Conservation (phyloP, 768 basidiomycete species). For the Leucosporidium yakuticum region DNA sequence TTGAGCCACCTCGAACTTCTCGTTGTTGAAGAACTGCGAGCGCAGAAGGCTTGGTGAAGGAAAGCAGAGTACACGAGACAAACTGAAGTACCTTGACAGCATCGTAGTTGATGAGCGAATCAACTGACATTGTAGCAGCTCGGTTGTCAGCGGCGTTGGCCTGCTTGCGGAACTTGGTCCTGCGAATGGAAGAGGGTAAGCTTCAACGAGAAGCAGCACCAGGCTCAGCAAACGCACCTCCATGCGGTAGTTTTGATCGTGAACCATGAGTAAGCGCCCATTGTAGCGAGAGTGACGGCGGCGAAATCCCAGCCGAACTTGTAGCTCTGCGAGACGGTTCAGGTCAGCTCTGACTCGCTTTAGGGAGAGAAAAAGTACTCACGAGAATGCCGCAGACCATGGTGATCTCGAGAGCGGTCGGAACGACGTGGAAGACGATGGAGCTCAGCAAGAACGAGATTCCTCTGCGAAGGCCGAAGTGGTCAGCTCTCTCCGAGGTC, state of each 20-base stretch:
- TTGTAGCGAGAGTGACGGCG: constrained; percentile 72
- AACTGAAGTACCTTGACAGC: constrained; percentile 73
- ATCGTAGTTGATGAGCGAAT: constrained; percentile 95
- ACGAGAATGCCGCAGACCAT: constrained; percentile 97
- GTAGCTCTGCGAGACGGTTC: constrained; percentile 59
- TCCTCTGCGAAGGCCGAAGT: constrained; percentile 54
- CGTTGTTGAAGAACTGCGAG: constrained; percentile 83
- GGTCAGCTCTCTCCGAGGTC: background rate
- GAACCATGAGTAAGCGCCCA: constrained; percentile 93
- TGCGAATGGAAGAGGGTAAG: constrained; percentile 39
- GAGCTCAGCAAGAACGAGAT: constrained; percentile 92
- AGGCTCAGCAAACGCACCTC: constrained; percentile 54
- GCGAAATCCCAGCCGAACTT: constrained; percentile 98
- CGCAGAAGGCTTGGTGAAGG: background rate
- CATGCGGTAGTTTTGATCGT: constrained; percentile 93
- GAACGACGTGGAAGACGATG: constrained; percentile 87
- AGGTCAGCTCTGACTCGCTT: constrained; percentile 9
- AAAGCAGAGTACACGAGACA: background rate
- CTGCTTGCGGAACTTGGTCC: constrained; percentile 85
- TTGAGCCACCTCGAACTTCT: constrained; percentile 78
- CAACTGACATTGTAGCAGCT: constrained; percentile 86
- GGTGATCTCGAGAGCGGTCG: constrained; percentile 89
- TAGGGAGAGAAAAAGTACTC: constrained; percentile 38
- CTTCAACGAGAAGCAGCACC: background rate
- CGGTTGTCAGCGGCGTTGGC: constrained; percentile 96